Evolutionary conservation across 169 alveolate species (phyloP), one percentile per base, ranked within the genome.

Genomic region (Condylostoma magnum): DNA sequence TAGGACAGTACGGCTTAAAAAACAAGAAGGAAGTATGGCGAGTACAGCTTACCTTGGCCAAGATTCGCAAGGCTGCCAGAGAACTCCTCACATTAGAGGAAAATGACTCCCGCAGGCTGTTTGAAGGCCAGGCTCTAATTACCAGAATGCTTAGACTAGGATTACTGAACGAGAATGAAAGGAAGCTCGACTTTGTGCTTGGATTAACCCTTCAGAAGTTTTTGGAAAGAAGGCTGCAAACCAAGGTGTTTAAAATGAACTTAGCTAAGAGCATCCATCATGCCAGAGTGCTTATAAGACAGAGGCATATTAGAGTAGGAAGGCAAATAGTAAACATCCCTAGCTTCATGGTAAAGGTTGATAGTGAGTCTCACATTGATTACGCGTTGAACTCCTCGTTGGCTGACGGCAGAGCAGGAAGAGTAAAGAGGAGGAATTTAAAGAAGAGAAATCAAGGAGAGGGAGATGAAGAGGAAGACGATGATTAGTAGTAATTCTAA

Each of bases 11-110:
- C 83, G 99, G 99, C 55, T 88, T 98, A 60, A 97, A 97, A 91
- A 97, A 97, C 94, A 98, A 98, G 96, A 96, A 99, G 75, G 99
- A 98, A 86, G 99, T 96, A 69, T 95, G 99, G 99, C 89, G 99
- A 78, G 99, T 97, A 56, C 98, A 97, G 87, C 96, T 95, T 71
- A 94, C 97, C 44, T 94, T 98, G 63, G 98, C 99, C 48, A 97
- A 97, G 90, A 96, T 98, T 79, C 96, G 99, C 79, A 94, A 99
- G 36, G 99, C 99, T 36, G 99, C 99, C 33, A 97, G 99, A 84
- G 97, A 96, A 80, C 92, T 98, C 72, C 94, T 98, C 77, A 97
- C 99, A 75, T 92, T 97, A 56, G 99, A 98, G 37, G 98, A 93
- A 74, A 95, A 92, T 83, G 99, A 96, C 79, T 95, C 96, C 44